Evolutionary conservation across 345 rosid genomes (phyloP).

Genomic region (Citrus unshiu): DNA sequence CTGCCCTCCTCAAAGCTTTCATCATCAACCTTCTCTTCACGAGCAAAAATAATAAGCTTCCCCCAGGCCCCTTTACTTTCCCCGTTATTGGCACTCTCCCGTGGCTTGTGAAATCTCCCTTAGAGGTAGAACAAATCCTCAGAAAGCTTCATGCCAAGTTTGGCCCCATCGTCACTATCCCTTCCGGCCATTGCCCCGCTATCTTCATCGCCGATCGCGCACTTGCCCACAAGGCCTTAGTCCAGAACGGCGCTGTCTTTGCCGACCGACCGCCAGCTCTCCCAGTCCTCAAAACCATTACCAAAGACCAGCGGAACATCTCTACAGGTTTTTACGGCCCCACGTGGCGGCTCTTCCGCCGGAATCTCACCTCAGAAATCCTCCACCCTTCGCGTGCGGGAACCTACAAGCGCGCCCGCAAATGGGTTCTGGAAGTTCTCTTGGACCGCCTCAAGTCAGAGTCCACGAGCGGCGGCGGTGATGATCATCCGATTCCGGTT

Average conservation of each 20-base stretch:
- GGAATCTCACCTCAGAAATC: neutral
- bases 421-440: slow-evolving; percentile 20
- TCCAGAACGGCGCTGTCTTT: slow-evolving; percentile 9
- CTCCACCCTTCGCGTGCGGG: slow-evolving; percentile 2
- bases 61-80: slow-evolving; percentile 19
- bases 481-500: neutral
- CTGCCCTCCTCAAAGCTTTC: neutral
- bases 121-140: slow-evolving; percentile 13
- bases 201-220: slow-evolving; percentile 19
- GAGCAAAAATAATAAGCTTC: neutral
- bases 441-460: neutral
- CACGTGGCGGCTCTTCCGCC: slow-evolving; percentile 20
- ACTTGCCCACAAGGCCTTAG: slow-evolving; percentile 21
- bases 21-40: neutral
- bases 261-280: neutral
- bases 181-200: slow-evolving; percentile 3
- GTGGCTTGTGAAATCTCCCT: slow-evolving; percentile 2
- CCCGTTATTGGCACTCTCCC: slow-evolving; percentile 5
- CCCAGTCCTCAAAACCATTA: neutral
- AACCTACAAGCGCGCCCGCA: slow-evolving; percentile 6
- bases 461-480: neutral
- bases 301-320: slow-evolving; percentile 9
- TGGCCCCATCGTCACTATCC: slow-evolving; percentile 20
- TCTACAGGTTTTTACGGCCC: slow-evolving; percentile 18
- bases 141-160: slow-evolving; percentile 2